phyloP scores from a whole-genome alignment of 352 stramenopile genomes.

The Pythium folliculosum region DNA sequence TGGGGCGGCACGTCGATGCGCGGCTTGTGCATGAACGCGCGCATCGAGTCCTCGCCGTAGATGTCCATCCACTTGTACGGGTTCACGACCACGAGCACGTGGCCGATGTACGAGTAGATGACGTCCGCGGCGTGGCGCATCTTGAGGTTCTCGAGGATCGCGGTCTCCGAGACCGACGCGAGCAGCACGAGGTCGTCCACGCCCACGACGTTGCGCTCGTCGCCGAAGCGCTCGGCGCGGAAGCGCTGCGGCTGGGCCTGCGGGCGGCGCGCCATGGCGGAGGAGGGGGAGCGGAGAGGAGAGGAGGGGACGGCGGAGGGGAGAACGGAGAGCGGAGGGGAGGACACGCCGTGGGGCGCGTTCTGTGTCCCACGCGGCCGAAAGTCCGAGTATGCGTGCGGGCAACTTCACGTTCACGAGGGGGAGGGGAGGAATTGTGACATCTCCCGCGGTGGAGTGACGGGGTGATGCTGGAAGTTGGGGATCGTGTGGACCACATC shows the following conservation, averaged over 20 bases:
- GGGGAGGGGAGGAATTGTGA: constrained; percentile 8
- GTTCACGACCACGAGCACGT: constrained; percentile 88
- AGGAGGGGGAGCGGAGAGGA: background rate
- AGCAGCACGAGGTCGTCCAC: constrained; percentile 87
- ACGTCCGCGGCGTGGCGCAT: constrained; percentile 82
- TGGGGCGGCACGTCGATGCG: constrained; percentile 87
- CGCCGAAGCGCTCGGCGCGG: constrained; percentile 33
- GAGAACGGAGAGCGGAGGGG: background rate
- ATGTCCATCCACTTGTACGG: constrained; percentile 92
- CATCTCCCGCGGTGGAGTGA: constrained; percentile 23
- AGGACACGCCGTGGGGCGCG: too few relatives aligned
- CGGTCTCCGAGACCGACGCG: constrained; percentile 62
- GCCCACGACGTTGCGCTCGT: constrained; percentile 73
- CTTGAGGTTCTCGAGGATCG: constrained; percentile 90
- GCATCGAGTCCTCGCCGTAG: constrained; percentile 83
- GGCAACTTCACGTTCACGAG: constrained; percentile 22
- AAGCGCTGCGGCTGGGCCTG: constrained; percentile 27
- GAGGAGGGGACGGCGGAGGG: background rate
- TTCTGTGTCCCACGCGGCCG: constrained; percentile 10
- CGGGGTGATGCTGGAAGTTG: background rate
- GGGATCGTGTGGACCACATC: constrained; percentile 8
- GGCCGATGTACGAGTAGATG: constrained; percentile 90
- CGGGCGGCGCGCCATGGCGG: constrained; percentile 26
- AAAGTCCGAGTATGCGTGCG: background rate
- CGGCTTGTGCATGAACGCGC: constrained; percentile 79